Conservation (phyloP, 305 asterid species). For the Lippia alba region DNA sequence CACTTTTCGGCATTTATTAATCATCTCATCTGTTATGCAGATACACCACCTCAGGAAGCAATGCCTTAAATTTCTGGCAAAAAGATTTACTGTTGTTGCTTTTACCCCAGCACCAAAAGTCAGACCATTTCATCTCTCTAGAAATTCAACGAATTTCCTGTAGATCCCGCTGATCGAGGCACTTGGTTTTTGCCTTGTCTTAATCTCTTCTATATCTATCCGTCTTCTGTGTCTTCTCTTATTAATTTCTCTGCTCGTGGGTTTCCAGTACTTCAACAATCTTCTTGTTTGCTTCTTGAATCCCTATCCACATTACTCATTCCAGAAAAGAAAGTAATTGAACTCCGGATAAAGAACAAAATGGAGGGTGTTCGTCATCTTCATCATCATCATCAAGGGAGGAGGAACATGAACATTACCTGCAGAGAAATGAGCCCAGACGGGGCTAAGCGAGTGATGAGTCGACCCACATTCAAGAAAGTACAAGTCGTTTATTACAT, state of each 20-base stretch:
- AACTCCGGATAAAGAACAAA: too few species aligned
- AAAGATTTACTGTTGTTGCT: background rate
- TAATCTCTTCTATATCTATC: background rate
- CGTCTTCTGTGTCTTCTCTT: background rate
- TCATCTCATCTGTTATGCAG: background rate
- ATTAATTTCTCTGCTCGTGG: background rate
- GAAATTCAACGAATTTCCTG: background rate
- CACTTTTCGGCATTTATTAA: constrained; percentile 15
- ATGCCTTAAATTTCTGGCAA: constrained; percentile 21
- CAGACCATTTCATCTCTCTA: constrained; percentile 20
- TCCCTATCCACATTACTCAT: too few species aligned
- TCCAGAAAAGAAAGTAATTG: too few species aligned
- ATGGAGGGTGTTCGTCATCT: background rate
- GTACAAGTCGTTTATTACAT: constrained; percentile 69
- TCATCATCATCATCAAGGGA: background rate
- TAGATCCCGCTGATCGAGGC: constrained; percentile 6
- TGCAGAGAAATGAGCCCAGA: constrained; percentile 9
- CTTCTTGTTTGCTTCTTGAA: background rate
- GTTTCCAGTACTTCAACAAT: background rate
- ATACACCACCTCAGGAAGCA: constrained; percentile 14
- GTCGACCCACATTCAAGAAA: constrained; percentile 45
- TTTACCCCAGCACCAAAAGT: constrained; percentile 13
- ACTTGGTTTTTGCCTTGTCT: background rate
- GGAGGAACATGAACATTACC: background rate
- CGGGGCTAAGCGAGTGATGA: constrained; percentile 4